These are phyloP conservation scores for Pseudogymnoascus sp. DNA, from an alignment of 2,329 filamentous ascomycete species.

Conservation along the genomic window DNA sequence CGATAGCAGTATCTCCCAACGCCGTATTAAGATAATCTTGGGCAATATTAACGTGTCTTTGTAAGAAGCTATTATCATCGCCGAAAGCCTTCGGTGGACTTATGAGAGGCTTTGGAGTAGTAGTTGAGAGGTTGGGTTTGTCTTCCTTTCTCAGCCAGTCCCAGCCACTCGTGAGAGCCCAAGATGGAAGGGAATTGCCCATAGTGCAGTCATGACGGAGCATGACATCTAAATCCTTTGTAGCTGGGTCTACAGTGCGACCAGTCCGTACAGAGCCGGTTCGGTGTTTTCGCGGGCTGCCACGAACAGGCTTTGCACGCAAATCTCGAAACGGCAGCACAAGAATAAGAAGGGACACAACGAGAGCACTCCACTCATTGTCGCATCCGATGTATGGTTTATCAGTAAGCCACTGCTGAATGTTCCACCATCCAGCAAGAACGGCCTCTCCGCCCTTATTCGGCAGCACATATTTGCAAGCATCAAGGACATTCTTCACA, in stretches of 20 bases:
- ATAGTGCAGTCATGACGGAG: conserved; percentile 34
- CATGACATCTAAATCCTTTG: conserved; percentile 42
- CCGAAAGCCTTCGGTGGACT: conserved; percentile 22
- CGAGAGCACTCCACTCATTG: conserved; percentile 62
- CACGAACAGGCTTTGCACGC: conserved; percentile 27
- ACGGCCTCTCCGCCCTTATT: conserved; percentile 52
- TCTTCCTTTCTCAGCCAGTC: conserved; percentile 61
- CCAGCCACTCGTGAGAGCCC: conserved; percentile 61
- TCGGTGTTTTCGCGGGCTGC: conserved; percentile 31
- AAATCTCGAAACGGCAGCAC: conserved; percentile 51
- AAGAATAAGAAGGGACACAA: conserved; percentile 56
- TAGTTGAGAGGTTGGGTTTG: conserved; percentile 18
- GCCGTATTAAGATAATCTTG: conserved; percentile 58
- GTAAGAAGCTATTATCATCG: conserved; percentile 48
- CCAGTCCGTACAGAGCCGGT: conserved; percentile 40
- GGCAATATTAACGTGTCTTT: conserved; percentile 49
- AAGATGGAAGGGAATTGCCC: conserved; percentile 37
- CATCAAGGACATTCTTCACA: conserved; percentile 52
- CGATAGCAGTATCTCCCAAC: conserved; percentile 49
- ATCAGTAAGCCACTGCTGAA: conserved; percentile 58
- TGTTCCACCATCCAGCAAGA: conserved; percentile 66
- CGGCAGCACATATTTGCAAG: conserved; percentile 58
- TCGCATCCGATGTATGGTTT: conserved; percentile 43
- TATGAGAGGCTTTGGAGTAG: neutral
- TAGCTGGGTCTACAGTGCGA: conserved; percentile 34